Evolutionary conservation across 129 eudicot species (phyloP).

Genomic region (Centella asiatica): DNA sequence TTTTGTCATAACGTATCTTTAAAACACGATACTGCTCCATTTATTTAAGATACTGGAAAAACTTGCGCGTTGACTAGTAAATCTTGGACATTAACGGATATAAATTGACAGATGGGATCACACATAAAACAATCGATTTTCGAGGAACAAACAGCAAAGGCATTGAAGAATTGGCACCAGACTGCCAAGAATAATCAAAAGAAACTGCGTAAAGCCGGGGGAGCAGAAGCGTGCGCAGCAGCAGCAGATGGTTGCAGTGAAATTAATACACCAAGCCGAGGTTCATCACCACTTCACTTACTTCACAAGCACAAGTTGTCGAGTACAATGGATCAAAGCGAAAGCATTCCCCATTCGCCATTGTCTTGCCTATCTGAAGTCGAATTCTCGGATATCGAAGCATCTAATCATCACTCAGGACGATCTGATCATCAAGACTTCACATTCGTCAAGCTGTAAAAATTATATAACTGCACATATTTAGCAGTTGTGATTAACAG

Average conservation of each 20-base stretch:
- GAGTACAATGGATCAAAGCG: constrained; percentile 28
- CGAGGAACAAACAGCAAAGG: constrained; percentile 71
- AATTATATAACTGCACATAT: neutral
- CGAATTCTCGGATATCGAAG: constrained; percentile 43
- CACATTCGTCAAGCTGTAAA: constrained; percentile 30
- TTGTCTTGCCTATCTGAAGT: constrained; percentile 39
- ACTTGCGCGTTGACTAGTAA: neutral
- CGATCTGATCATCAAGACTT: constrained; percentile 10
- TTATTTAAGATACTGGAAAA: no score
- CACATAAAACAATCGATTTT: constrained; percentile 69
- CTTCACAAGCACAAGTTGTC: constrained; percentile 44
- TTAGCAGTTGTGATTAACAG: no score
- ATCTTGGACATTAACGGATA: neutral
- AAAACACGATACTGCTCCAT: no score
- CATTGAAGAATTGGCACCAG: constrained; percentile 71
- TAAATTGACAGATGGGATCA: constrained; percentile 59
- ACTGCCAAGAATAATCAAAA: constrained; percentile 47
- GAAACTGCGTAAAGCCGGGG: constrained; percentile 31
- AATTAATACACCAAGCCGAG: constrained; percentile 39
- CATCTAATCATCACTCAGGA: constrained; percentile 23
- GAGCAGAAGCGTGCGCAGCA: neutral
- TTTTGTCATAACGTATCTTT: no score
- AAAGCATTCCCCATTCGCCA: constrained; percentile 43
- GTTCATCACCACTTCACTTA: constrained; percentile 55
- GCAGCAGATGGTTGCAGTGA: constrained; percentile 18